Percentiles rank a stretch among this genome's conserved stretches.
Evolutionary conservation across 2,329 filamentous ascomycete genomes (phyloP).

Genomic region (Ophiostoma novo-ulmi): DNA sequence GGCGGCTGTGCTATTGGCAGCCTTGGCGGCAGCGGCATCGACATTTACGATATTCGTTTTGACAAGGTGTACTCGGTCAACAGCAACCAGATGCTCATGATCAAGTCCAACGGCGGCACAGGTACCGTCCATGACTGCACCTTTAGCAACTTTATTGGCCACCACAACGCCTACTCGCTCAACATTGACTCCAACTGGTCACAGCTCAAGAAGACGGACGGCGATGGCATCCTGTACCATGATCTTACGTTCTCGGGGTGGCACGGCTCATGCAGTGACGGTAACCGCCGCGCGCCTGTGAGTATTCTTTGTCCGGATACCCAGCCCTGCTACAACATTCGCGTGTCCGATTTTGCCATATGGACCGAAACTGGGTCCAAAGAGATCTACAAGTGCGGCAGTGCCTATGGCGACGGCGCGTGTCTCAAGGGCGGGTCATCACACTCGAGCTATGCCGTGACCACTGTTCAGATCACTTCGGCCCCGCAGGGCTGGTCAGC

Average conservation of each 20-base stretch:
- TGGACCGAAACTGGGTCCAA: constrained; percentile 28
- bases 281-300: constrained; percentile 47
- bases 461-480: background rate
- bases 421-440: background rate
- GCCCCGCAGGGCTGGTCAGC: background rate
- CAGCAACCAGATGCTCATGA: constrained; percentile 60
- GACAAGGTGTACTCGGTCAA: constrained; percentile 53
- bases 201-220: constrained; percentile 29
- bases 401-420: constrained; percentile 27
- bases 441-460: background rate
- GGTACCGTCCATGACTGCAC: constrained; percentile 37
- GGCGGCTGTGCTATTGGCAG: constrained; percentile 55
- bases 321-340: constrained; percentile 27
- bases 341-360: constrained; percentile 27
- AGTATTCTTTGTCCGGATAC: constrained; percentile 37
- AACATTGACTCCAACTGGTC: constrained; percentile 52
- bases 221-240: constrained; percentile 47
- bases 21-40: constrained; percentile 37
- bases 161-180: constrained; percentile 53
- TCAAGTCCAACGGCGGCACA: constrained; percentile 56
- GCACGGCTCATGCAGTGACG: constrained; percentile 50
- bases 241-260: constrained; percentile 53
- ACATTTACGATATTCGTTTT: constrained; percentile 50
- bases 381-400: constrained; percentile 26
- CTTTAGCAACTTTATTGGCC: constrained; percentile 56